Evolutionary conservation across 208 protist genomes (phyloP).

Genomic region (Plasmodiophora brassicae): DNA sequence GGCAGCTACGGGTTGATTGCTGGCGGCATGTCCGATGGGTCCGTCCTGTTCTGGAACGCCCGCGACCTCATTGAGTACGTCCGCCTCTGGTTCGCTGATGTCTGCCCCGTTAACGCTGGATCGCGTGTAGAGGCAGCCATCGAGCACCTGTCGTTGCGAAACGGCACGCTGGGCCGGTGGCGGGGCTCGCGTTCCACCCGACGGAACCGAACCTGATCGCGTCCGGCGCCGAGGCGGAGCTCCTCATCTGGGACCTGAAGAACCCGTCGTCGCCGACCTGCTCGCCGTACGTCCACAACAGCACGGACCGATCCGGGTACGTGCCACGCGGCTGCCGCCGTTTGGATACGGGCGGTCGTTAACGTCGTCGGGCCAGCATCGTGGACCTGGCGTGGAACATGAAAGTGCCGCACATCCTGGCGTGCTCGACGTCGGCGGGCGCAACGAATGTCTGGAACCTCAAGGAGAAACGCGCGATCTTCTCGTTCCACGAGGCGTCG

Average conservation of each 20-base stretch:
- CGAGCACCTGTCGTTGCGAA: not conserved
- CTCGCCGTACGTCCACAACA: no score
- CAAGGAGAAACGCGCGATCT: not conserved
- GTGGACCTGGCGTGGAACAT: slow-evolving; percentile 16
- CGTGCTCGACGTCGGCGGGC: not conserved
- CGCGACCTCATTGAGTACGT: not conserved
- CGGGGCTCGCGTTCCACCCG: not conserved
- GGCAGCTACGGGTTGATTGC: not conserved
- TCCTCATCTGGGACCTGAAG: slow-evolving; percentile 25
- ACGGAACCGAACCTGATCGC: slow-evolving; percentile 7
- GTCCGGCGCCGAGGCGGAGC: not conserved
- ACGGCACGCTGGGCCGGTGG: not conserved
- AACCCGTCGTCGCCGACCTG: not conserved
- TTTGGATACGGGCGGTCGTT: no score
- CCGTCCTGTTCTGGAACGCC: not conserved
- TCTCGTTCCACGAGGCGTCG: not conserved
- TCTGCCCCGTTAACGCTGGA: not conserved
- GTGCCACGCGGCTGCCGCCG: no score
- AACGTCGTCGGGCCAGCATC: not conserved
- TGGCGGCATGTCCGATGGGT: slow-evolving; percentile 18
- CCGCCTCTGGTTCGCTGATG: not conserved
- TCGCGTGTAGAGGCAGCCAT: not conserved
- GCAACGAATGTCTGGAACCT: not conserved
- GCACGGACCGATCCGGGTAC: no score
- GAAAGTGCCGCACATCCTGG: slow-evolving; percentile 21